Evolutionary conservation across 768 basidiomycete genomes (phyloP).

Genomic region (Collybia nuda): DNA sequence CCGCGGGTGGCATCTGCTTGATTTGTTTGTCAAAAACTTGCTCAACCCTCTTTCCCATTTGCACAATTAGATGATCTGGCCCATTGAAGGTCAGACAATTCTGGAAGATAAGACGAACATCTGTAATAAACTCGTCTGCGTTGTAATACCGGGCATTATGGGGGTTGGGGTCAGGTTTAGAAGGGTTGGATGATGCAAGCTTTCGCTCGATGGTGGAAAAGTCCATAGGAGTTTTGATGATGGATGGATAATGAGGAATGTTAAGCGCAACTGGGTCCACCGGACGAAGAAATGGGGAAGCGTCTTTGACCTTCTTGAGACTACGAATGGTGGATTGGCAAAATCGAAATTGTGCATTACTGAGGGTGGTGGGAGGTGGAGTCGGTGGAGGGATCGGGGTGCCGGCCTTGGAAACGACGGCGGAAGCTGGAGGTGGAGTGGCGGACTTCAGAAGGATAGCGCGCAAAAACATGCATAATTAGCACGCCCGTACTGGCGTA

Average conservation of each 20-base stretch:
- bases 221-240: slow-evolving; percentile 94
- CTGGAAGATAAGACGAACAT: slow-evolving; percentile 85
- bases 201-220: slow-evolving; percentile 91
- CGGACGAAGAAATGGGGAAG: slow-evolving; percentile 77
- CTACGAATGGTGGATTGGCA: slow-evolving; percentile 73
- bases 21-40: slow-evolving; percentile 86
- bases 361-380: slow-evolving; percentile 48
- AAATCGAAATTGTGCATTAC: slow-evolving; percentile 74
- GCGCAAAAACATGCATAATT: slow-evolving; percentile 34
- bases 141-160: slow-evolving; percentile 74
- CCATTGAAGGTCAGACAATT: slow-evolving; percentile 95
- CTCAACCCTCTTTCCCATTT: slow-evolving; percentile 82
- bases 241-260: slow-evolving; percentile 83
- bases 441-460: slow-evolving; percentile 58
- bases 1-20: slow-evolving; percentile 75
- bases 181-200: slow-evolving; percentile 73
- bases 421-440: slow-evolving; percentile 71
- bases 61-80: slow-evolving; percentile 75
- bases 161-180: slow-evolving; percentile 70
- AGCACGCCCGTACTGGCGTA: slow-evolving; percentile 56
- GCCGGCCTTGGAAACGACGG: slow-evolving; percentile 30
- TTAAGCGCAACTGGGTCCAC: slow-evolving; percentile 85
- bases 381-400: slow-evolving; percentile 34
- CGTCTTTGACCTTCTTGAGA: slow-evolving; percentile 86
- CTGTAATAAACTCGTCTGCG: slow-evolving; percentile 79